These are phyloP conservation scores for Stachybotrys echinatus DNA, from an alignment of 2,329 filamentous ascomycete genomes.

Conservation along the genomic window DNA sequence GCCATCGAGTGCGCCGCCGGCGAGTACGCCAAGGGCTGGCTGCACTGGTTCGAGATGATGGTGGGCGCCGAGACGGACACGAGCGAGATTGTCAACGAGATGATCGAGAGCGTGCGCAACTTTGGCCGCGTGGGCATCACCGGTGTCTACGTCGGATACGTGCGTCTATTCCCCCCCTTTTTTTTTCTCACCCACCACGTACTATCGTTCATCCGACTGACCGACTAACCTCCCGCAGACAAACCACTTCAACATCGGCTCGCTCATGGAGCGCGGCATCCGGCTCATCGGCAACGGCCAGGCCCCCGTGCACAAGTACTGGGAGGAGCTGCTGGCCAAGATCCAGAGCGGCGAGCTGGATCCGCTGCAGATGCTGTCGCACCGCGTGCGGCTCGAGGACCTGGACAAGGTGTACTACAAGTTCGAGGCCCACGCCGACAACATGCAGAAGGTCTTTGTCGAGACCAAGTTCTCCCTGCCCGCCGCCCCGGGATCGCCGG, in stretches of 20 bases:
- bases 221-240: too few relatives aligned
- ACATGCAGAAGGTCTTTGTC: constrained; percentile 76
- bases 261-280: constrained; percentile 82
- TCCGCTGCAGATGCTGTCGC: constrained; percentile 74
- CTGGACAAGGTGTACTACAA: constrained; percentile 60
- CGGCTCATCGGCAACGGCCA: constrained; percentile 66
- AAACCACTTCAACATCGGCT: constrained; percentile 66
- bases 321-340: constrained; percentile 66
- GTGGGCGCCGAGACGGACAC: constrained; percentile 78
- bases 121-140: constrained; percentile 74
- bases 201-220: constrained; percentile 3
- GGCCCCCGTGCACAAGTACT: constrained; percentile 76
- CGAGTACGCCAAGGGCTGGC: constrained; percentile 57
- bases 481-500: constrained; percentile 33
- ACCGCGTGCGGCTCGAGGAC: constrained; percentile 71
- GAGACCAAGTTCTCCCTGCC: constrained; percentile 54
- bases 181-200: background rate
- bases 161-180: constrained; percentile 23
- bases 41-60: constrained; percentile 52
- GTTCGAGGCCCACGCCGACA: constrained; percentile 58
- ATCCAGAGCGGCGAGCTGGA: constrained; percentile 67
- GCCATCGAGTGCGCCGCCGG: constrained; percentile 62
- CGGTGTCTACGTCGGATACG: constrained; percentile 60
- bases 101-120: constrained; percentile 67
- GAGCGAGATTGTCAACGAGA: constrained; percentile 74